Percentiles rank a stretch among this genome's conserved stretches.
Conservation (phyloP, 1,139 yeast genomes). For the Yamadazyma dendronema region DNA sequence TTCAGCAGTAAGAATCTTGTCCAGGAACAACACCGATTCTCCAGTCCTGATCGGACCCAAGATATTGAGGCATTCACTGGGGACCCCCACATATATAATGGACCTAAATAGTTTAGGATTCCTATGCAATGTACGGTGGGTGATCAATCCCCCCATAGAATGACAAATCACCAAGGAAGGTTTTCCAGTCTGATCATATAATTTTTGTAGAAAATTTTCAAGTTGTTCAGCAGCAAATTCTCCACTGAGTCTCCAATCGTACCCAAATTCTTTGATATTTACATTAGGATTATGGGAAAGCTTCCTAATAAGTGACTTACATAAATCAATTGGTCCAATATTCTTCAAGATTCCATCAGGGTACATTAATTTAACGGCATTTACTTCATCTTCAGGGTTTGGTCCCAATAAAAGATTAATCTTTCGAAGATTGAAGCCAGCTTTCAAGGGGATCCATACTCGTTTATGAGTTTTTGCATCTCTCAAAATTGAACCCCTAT, state of each 20-base stretch:
- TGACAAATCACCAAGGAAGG: constrained; percentile 77
- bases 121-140: constrained; percentile 73
- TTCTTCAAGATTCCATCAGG: constrained; percentile 81
- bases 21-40: constrained; percentile 74
- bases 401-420: constrained; percentile 75
- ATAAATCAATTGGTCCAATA: constrained; percentile 84
- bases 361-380: constrained; percentile 49
- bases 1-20: constrained; percentile 72
- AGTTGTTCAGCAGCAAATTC: constrained; percentile 51
- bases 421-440: constrained; percentile 73
- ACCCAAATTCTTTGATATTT: constrained; percentile 72
- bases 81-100: constrained; percentile 76
- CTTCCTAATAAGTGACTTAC: constrained; percentile 57
- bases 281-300: constrained; percentile 58
- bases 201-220: constrained; percentile 40
- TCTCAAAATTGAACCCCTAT: constrained; percentile 78
- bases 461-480: constrained; percentile 63
- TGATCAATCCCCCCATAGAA: constrained; percentile 89
- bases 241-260: constrained; percentile 85
- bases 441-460: constrained; percentile 86
- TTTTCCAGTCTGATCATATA: constrained; percentile 42
- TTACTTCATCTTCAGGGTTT: constrained; percentile 56
- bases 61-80: constrained; percentile 80
- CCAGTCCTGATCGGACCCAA: constrained; percentile 83
- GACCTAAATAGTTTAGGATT: constrained; percentile 72